Percentiles rank a stretch among this genome's conserved stretches.
Conservation (phyloP, 2,329 filamentous ascomycete genomes). For the Fusarium lateritium region DNA sequence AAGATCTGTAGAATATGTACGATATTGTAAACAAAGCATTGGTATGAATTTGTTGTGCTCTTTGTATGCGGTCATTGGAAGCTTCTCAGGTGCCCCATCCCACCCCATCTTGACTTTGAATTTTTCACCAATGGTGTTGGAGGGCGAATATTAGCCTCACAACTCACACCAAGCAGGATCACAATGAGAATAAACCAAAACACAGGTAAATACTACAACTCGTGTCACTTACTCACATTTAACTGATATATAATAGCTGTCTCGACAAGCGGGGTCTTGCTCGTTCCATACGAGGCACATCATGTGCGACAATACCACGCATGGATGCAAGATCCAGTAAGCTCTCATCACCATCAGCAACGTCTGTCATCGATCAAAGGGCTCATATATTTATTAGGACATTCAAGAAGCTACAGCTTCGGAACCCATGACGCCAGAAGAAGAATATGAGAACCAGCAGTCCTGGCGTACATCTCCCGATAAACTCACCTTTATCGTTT, state of each 20-base stretch:
- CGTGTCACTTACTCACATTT: too few species aligned
- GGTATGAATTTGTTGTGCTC: neutral
- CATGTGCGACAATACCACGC: conserved; percentile 88
- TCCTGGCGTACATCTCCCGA: conserved; percentile 87
- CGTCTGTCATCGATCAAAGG: neutral
- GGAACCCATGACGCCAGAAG: conserved; percentile 81
- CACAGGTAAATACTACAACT: conserved; percentile 54
- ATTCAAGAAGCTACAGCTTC: conserved; percentile 91
- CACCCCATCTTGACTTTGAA: conserved; percentile 6
- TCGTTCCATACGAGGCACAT: conserved; percentile 86
- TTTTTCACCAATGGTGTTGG: conserved; percentile 32
- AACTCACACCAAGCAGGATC: conserved; percentile 21
- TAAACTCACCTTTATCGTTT: conserved; percentile 94
- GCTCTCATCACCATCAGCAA: conserved; percentile 26
- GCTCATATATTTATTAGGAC: conserved; percentile 64
- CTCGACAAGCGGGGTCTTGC: conserved; percentile 74
- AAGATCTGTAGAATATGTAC: conserved; percentile 36
- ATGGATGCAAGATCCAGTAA: conserved; percentile 90
- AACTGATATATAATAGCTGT: conserved; percentile 67
- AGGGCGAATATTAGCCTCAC: conserved; percentile 17
- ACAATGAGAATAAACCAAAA: conserved; percentile 63
- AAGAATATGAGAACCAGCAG: conserved; percentile 92
- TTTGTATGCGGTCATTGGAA: neutral
- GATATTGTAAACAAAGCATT: conserved; percentile 26
- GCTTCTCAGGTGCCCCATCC: conserved; percentile 13